phyloP scores from a whole-genome alignment of 352 stramenopile species.

The Phytophthora ohioensis region DNA sequence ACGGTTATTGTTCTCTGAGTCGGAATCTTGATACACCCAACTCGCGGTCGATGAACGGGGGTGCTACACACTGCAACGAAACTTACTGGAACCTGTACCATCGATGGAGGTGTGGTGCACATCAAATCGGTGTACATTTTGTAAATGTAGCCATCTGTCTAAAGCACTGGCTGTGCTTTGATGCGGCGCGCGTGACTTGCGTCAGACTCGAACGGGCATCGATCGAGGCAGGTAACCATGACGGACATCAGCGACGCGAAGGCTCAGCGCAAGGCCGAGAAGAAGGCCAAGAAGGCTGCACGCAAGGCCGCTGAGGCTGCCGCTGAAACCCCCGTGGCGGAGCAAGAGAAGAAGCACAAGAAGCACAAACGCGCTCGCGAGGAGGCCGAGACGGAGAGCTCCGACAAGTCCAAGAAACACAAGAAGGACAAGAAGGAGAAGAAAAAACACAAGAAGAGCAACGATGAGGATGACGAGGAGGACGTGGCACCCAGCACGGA shows the following conservation, averaged over 20 bases:
- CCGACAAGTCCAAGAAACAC: slow-evolving; percentile 54
- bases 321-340: slow-evolving; percentile 10
- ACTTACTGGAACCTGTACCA: too few relatives aligned
- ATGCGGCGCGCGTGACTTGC: slow-evolving; percentile 17
- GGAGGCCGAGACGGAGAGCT: slow-evolving; percentile 49
- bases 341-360: slow-evolving; percentile 40
- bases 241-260: slow-evolving; percentile 49
- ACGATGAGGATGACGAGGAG: slow-evolving; percentile 54
- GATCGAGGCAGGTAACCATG: slow-evolving; percentile 33
- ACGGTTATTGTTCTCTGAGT: too few relatives aligned
- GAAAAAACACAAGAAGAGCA: slow-evolving; percentile 53
- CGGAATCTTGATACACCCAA: too few relatives aligned
- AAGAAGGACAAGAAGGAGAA: slow-evolving; percentile 64
- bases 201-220: slow-evolving; percentile 33
- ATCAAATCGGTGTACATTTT: too few relatives aligned
- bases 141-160: slow-evolving; percentile 22
- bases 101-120: too few relatives aligned
- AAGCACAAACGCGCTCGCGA: slow-evolving; percentile 42
- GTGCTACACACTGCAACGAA: too few relatives aligned
- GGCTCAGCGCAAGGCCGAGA: slow-evolving; percentile 53
- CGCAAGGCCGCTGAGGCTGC: slow-evolving; percentile 42
- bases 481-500: slow-evolving; percentile 41
- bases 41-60: too few relatives aligned
- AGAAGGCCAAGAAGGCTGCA: slow-evolving; percentile 53
- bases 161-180: slow-evolving; percentile 44